Evolutionary conservation across 2,329 filamentous ascomycete species (phyloP).

Genomic region (Penicillium sp.): DNA sequence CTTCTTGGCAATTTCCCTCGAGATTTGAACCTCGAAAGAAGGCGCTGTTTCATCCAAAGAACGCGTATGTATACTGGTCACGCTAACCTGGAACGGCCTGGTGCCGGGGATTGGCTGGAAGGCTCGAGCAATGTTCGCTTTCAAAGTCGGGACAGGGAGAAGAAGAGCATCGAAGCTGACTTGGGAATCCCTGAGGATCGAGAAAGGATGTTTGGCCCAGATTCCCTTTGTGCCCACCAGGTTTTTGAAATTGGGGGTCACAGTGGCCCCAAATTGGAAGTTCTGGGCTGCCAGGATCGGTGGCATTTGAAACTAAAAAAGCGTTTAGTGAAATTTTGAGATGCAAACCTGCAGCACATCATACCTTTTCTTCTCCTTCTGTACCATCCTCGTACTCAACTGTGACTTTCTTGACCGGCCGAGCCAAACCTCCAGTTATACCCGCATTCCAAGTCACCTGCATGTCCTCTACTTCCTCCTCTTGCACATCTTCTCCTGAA

Average conservation of each 20-base stretch:
- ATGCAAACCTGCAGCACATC: background rate
- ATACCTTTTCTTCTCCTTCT: slow-evolving; percentile 30
- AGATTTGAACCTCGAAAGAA: slow-evolving; percentile 32
- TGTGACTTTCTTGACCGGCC: slow-evolving; percentile 22
- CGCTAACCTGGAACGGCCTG: slow-evolving; percentile 34
- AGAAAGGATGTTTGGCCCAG: slow-evolving; percentile 30
- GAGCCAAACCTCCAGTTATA: slow-evolving; percentile 33
- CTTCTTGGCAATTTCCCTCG: slow-evolving; percentile 32
- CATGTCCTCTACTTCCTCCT: slow-evolving; percentile 14
- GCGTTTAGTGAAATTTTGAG: slow-evolving; percentile 9
- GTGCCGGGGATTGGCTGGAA: slow-evolving; percentile 35
- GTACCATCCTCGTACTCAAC: slow-evolving; percentile 30
- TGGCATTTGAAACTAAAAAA: slow-evolving; percentile 32
- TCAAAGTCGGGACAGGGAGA: slow-evolving; percentile 34
- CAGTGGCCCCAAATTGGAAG: slow-evolving; percentile 36
- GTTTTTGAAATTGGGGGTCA: slow-evolving; percentile 32
- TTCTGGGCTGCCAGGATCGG: slow-evolving; percentile 28
- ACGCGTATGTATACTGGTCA: slow-evolving; percentile 31
- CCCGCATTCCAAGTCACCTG: slow-evolving; percentile 36
- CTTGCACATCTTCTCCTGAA: slow-evolving; percentile 10
- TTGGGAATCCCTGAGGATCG: slow-evolving; percentile 34
- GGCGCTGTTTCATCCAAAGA: slow-evolving; percentile 32
- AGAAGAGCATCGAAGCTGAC: slow-evolving; percentile 30
- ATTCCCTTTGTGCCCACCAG: slow-evolving; percentile 30
- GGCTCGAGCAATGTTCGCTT: slow-evolving; percentile 31